Conservation (phyloP, 2,329 filamentous ascomycete species). For the Penicillium polonicum region DNA sequence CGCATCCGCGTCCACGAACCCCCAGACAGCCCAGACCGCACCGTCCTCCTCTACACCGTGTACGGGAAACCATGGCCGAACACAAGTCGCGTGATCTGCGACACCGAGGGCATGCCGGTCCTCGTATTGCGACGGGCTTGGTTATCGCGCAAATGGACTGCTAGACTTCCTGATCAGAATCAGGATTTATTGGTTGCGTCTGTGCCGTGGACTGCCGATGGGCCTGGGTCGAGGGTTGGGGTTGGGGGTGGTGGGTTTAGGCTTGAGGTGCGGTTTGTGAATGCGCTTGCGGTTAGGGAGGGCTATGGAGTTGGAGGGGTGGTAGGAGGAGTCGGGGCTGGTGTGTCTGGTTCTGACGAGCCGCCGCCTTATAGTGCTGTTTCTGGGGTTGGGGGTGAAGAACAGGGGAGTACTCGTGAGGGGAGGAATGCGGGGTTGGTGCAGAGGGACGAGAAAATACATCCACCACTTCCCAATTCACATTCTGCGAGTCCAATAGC, state of each 20-base stretch:
- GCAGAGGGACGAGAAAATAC: background rate
- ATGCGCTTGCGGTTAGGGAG: slow-evolving; percentile 11
- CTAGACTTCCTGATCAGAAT: background rate
- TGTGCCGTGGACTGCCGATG: background rate
- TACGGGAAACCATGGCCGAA: slow-evolving; percentile 19
- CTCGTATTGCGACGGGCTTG: slow-evolving; percentile 20
- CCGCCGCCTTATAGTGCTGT: slow-evolving; percentile 16
- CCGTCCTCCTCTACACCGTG: slow-evolving; percentile 19
- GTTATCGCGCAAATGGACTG: slow-evolving; percentile 2
- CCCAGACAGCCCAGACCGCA: slow-evolving; percentile 14
- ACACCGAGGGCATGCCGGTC: slow-evolving; percentile 9
- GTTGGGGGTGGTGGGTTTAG: slow-evolving; percentile 7
- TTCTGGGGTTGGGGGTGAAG: background rate
- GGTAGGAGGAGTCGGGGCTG: too few species aligned
- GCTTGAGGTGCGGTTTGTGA: slow-evolving; percentile 13
- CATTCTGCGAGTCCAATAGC: background rate
- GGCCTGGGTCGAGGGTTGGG: background rate
- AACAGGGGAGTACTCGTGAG: background rate
- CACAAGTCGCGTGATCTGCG: slow-evolving; percentile 17
- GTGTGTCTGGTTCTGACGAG: background rate
- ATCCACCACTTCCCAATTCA: background rate
- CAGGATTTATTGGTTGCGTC: background rate
- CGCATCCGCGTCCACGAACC: slow-evolving; percentile 20
- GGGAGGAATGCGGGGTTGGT: background rate
- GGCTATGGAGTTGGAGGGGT: too few species aligned